Evolutionary conservation across 306 rosid genomes (phyloP).

Genomic region (Cucurbita argyrosperma): DNA sequence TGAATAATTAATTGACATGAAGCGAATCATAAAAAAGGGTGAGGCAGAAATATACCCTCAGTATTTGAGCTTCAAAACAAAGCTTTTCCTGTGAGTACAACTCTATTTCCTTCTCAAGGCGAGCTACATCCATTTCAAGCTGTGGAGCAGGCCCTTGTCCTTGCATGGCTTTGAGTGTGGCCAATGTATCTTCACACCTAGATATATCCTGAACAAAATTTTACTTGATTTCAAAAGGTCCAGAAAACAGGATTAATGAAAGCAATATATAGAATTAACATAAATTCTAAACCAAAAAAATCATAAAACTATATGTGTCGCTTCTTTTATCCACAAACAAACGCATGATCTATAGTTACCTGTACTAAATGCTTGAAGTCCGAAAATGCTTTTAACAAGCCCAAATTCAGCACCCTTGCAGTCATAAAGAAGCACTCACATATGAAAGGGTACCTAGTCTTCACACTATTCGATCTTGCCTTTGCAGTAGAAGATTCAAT

Average conservation of each 20-base stretch:
- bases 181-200: slow-evolving; percentile 72
- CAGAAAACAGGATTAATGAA: slow-evolving; percentile 1
- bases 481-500: slow-evolving; percentile 26
- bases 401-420: slow-evolving; percentile 87
- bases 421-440: slow-evolving; percentile 99
- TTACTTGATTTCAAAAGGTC: neutral
- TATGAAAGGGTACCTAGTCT: slow-evolving; percentile 62
- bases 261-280: slow-evolving; percentile 1
- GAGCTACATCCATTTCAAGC: slow-evolving; percentile 45
- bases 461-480: slow-evolving; percentile 31
- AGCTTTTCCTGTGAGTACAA: slow-evolving; percentile 70
- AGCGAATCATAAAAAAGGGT: neutral
- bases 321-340: neutral
- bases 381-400: slow-evolving; percentile 85
- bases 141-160: slow-evolving; percentile 54
- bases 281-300: neutral
- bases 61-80: slow-evolving; percentile 86
- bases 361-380: slow-evolving; percentile 94
- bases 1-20: no score
- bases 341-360: slow-evolving; percentile 29
- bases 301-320: neutral
- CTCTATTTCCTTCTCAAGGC: slow-evolving; percentile 87
- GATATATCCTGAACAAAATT: slow-evolving; percentile 59
- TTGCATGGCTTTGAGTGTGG: slow-evolving; percentile 67
- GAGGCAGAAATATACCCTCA: slow-evolving; percentile 41